Conservation (phyloP, 371 early-diverging fungal species). For the Mucor saturninus region DNA sequence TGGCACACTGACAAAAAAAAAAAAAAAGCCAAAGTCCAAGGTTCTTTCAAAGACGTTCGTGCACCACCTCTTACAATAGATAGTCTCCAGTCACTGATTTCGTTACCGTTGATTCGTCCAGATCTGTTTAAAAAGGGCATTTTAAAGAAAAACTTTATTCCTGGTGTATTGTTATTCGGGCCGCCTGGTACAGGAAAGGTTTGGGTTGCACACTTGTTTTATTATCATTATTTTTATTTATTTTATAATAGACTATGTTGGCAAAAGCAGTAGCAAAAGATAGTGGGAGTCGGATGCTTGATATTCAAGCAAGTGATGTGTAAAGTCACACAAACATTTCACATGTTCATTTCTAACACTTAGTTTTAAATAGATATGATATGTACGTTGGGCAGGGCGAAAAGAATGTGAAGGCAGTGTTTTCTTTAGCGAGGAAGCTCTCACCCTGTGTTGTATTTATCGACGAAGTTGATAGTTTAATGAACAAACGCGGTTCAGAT, state of each 20-base stretch:
- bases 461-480: conserved; percentile 98
- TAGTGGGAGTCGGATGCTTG: conserved; percentile 91
- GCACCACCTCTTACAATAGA: conserved; percentile 71
- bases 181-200: conserved; percentile 97
- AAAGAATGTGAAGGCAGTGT: conserved; percentile 94
- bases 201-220: neutral
- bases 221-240: neutral
- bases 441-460: conserved; percentile 97
- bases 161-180: conserved; percentile 93
- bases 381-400: conserved; percentile 99
- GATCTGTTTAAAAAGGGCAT: conserved; percentile 81
- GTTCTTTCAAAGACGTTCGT: conserved; percentile 67
- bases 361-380: conserved; percentile 56
- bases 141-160: conserved; percentile 74
- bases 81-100: conserved; percentile 85
- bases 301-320: conserved; percentile 94
- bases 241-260: conserved; percentile 78
- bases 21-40: conserved; percentile 56
- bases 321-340: conserved; percentile 32
- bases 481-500: conserved; percentile 80
- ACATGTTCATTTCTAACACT: neutral
- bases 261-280: conserved; percentile 97
- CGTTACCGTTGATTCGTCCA: conserved; percentile 83
- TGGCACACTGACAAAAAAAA: neutral
- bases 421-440: conserved; percentile 94